These are phyloP conservation scores for Solanum ossicruentum DNA, from an alignment of 257 asterid species.

Conservation along the genomic window DNA sequence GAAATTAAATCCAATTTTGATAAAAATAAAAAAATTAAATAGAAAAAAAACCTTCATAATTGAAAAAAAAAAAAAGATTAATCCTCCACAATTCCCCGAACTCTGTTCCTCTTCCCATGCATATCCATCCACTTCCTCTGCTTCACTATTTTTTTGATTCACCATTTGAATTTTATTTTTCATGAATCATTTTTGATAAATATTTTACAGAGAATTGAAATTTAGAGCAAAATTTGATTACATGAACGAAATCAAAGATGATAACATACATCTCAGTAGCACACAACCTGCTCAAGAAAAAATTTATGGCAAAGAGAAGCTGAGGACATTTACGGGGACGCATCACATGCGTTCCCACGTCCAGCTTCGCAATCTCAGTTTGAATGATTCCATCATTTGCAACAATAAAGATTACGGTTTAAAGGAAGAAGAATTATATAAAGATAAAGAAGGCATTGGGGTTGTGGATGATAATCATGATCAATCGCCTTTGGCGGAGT, in stretches of 20 bases:
- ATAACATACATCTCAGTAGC: slow-evolving; percentile 12
- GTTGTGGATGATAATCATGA: not conserved
- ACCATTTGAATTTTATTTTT: not conserved
- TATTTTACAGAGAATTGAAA: not conserved
- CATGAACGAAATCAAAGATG: slow-evolving; percentile 12
- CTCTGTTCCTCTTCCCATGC: not conserved
- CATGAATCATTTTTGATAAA: not conserved
- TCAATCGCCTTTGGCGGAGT: slow-evolving; percentile 26
- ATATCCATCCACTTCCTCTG: not conserved
- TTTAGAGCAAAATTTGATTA: not conserved
- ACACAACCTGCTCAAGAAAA: slow-evolving; percentile 45
- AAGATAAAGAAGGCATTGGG: not conserved
- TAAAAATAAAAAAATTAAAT: too few species aligned
- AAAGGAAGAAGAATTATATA: not conserved
- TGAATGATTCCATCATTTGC: slow-evolving; percentile 32
- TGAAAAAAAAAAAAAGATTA: not conserved
- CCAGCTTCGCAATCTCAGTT: slow-evolving; percentile 60
- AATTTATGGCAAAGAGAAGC: slow-evolving; percentile 35
- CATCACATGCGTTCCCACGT: slow-evolving; percentile 27
- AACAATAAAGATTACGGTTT: slow-evolving; percentile 7
- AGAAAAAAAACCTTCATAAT: too few species aligned
- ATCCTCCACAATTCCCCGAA: not conserved
- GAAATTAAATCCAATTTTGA: too few species aligned
- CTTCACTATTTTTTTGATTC: not conserved
- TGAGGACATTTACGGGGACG: slow-evolving; percentile 40